Conservation (phyloP, 2,329 filamentous ascomycete genomes). For the Pyricularia pennisetigena region DNA sequence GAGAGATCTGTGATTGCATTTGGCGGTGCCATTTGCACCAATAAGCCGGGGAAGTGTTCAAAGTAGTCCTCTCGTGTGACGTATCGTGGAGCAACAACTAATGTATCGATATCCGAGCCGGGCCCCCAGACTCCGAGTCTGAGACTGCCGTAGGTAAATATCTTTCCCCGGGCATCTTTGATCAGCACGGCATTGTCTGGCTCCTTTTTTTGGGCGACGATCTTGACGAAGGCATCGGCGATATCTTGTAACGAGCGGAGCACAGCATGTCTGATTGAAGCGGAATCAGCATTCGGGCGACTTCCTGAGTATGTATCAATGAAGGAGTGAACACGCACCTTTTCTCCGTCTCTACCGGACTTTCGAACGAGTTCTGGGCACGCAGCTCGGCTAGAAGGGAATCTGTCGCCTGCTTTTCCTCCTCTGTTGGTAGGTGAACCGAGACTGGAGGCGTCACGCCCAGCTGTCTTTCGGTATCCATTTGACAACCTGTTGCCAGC, state of each 20-base stretch:
- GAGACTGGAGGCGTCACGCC: constrained; percentile 85
- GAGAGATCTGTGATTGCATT: constrained; percentile 79
- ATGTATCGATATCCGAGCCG: constrained; percentile 94
- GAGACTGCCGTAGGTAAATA: constrained; percentile 95
- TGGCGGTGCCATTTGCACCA: constrained; percentile 64
- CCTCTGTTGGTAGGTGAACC: constrained; percentile 60
- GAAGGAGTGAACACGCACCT: constrained; percentile 40
- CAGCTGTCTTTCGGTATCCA: constrained; percentile 20
- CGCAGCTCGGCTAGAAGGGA: constrained; percentile 77
- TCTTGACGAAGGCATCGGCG: constrained; percentile 76
- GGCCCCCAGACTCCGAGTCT: constrained; percentile 89
- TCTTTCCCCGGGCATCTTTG: constrained; percentile 78
- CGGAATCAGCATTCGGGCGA: constrained; percentile 5
- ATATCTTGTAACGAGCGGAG: constrained; percentile 70
- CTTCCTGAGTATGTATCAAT: not conserved
- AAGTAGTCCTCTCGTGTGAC: constrained; percentile 90
- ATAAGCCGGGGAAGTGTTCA: constrained; percentile 69
- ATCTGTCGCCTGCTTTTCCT: constrained; percentile 69
- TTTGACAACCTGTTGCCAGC: not conserved
- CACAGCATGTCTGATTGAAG: constrained; percentile 50
- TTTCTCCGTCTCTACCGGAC: constrained; percentile 69
- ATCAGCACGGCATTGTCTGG: constrained; percentile 65
- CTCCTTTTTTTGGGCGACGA: constrained; percentile 65
- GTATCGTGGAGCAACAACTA: constrained; percentile 85
- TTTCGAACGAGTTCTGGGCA: constrained; percentile 85